These are phyloP conservation scores for Quambalaria eucalypti DNA, from an alignment of 1,284 basidiomycete species.

Conservation along the genomic window DNA sequence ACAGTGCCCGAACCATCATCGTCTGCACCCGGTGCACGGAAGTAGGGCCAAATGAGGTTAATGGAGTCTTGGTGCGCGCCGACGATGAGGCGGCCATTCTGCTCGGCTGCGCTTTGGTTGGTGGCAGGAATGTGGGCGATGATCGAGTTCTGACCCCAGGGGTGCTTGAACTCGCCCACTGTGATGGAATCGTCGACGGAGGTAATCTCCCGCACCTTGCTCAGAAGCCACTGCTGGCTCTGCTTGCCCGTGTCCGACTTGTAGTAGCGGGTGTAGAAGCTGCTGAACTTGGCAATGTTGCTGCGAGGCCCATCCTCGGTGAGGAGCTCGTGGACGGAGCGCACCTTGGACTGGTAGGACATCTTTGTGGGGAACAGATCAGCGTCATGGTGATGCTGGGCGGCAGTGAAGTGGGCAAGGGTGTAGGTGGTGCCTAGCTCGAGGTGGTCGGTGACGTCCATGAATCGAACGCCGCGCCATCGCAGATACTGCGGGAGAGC, in stretches of 20 bases:
- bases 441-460: constrained; percentile 34
- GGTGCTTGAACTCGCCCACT: constrained; percentile 70
- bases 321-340: constrained; percentile 21
- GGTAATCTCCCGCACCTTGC: constrained; percentile 14
- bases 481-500: constrained; percentile 29
- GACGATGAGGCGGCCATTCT: constrained; percentile 53
- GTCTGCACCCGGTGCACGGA: constrained; percentile 50
- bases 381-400: neutral
- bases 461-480: constrained; percentile 21
- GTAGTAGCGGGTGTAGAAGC: constrained; percentile 51
- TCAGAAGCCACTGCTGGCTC: constrained; percentile 68
- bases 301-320: constrained; percentile 21
- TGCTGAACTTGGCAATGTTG: constrained; percentile 51
- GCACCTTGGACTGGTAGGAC: constrained; percentile 15
- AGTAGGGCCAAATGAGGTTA: constrained; percentile 25
- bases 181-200: constrained; percentile 52
- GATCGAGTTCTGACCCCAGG: constrained; percentile 86
- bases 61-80: constrained; percentile 81
- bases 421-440: constrained; percentile 6
- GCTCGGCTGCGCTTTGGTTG: constrained; percentile 20
- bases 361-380: constrained; percentile 16
- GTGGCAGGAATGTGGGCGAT: constrained; percentile 49
- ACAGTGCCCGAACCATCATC: constrained; percentile 88
- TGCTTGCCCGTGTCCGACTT: constrained; percentile 60
- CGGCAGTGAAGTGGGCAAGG: no score